These are phyloP conservation scores for Pichia sp. DNA, from an alignment of 1,139 yeast genomes.

Conservation along the genomic window DNA sequence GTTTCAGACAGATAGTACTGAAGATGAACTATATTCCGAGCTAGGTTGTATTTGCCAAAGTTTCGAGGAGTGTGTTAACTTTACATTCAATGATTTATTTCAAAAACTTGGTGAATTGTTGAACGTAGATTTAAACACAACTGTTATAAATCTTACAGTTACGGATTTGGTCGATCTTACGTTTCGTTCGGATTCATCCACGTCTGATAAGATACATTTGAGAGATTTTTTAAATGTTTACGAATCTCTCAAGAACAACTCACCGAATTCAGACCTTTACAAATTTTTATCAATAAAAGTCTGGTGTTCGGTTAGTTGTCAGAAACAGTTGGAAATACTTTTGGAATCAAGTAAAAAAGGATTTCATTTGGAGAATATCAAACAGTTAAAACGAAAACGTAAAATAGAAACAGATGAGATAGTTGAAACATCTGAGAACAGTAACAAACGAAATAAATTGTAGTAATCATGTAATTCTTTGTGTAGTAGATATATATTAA, in stretches of 20 bases:
- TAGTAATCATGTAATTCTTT: not conserved
- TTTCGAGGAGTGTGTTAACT: conserved; percentile 26
- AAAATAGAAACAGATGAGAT: not conserved
- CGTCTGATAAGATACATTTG: conserved; percentile 30
- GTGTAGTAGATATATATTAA: conserved; percentile 1
- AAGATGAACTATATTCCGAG: conserved; percentile 22
- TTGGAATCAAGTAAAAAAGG: conserved; percentile 3
- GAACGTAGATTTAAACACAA: not conserved
- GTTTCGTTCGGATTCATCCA: conserved; percentile 37
- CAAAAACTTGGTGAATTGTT: conserved; percentile 26
- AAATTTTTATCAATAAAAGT: conserved; percentile 9
- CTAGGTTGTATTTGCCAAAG: conserved; percentile 11
- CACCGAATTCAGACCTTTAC: conserved; percentile 11
- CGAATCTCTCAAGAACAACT: conserved; percentile 24
- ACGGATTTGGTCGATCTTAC: conserved; percentile 31
- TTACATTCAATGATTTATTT: conserved; percentile 12
- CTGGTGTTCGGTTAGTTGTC: conserved; percentile 3
- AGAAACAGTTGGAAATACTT: conserved; percentile 4
- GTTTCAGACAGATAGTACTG: conserved; percentile 13
- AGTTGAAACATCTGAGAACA: too few species aligned
- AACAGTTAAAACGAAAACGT: not conserved
- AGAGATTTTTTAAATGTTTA: conserved; percentile 33
- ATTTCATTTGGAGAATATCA: conserved; percentile 7
- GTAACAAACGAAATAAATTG: too few species aligned
- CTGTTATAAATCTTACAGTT: conserved; percentile 23